A percentile compares a stretch with the other conserved stretches of the same genome.
These are phyloP conservation scores for Cordyceps cicadae DNA, from an alignment of 2,329 filamentous ascomycete species.

Conservation along the genomic window DNA sequence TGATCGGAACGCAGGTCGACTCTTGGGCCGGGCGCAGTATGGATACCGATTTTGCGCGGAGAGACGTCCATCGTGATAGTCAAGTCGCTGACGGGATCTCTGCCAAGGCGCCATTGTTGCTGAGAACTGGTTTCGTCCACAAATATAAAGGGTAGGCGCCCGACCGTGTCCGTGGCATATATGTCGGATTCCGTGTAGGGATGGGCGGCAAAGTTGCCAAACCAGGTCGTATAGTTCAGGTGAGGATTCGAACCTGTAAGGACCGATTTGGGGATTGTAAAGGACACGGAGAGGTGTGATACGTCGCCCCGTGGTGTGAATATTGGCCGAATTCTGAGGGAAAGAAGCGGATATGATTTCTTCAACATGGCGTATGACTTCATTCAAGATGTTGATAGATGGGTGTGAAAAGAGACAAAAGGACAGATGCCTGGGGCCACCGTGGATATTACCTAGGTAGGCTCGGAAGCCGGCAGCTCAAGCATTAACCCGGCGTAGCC, in stretches of 20 bases:
- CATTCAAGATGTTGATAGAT: neutral
- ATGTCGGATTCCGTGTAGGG: conserved; percentile 9
- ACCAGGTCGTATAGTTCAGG: conserved; percentile 8
- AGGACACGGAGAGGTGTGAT: conserved; percentile 8
- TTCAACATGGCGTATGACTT: neutral
- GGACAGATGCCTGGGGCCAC: conserved; percentile 6
- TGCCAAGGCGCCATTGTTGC: conserved; percentile 13
- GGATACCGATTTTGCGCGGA: conserved; percentile 12
- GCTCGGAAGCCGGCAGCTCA: conserved; percentile 6
- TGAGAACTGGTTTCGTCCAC: conserved; percentile 10
- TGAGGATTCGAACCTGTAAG: conserved; percentile 2
- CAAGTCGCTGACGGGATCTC: conserved; percentile 13
- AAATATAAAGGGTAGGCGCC: conserved; percentile 12
- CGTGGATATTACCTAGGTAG: neutral
- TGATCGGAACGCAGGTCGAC: conserved; percentile 13
- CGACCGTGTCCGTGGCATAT: conserved; percentile 7
- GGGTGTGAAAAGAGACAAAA: neutral
- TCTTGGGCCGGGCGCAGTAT: conserved; percentile 12
- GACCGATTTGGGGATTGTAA: conserved; percentile 6
- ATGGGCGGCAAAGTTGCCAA: conserved; percentile 9
- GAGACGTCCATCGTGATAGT: conserved; percentile 13
- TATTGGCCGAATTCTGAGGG: conserved; percentile 4
- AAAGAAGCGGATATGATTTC: neutral
- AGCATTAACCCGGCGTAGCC: neutral
- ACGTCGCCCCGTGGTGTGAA: conserved; percentile 4